Conservation (phyloP, 2,329 filamentous ascomycete species). For the Cryphonectria carpinicola region DNA sequence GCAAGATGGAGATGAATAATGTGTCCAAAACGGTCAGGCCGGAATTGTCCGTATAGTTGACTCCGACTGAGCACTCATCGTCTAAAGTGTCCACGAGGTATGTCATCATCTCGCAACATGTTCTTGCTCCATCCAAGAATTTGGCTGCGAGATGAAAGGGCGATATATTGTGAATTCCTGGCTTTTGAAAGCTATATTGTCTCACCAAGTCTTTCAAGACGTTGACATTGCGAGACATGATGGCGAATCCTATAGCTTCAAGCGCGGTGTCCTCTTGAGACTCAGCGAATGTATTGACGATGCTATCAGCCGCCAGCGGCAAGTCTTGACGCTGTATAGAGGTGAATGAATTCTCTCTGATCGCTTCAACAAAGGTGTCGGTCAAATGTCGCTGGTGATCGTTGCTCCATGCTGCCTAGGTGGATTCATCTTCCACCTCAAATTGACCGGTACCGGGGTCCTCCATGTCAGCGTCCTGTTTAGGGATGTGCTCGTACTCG, state of each 20-base stretch:
- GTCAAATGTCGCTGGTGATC: not conserved
- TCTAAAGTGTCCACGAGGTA: not conserved
- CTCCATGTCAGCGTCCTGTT: not conserved
- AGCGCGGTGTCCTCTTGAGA: not conserved
- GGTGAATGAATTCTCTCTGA: not conserved
- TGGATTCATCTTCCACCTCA: slow-evolving; percentile 17
- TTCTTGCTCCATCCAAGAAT: not conserved
- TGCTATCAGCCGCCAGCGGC: not conserved
- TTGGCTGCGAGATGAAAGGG: not conserved
- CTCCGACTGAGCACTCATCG: not conserved
- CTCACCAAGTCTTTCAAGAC: not conserved
- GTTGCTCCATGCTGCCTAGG: not conserved
- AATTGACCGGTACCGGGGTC: not conserved
- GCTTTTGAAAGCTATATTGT: fast-evolving
- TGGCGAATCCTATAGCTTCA: slow-evolving; percentile 13
- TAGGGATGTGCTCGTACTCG: not conserved
- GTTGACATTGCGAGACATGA: not conserved
- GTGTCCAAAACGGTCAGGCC: not conserved
- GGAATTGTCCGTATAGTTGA: not conserved
- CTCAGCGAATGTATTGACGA: not conserved
- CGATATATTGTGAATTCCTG: not conserved
- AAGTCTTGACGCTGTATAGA: not conserved
- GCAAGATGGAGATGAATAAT: not conserved
- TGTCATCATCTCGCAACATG: not conserved
- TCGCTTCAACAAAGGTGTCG: not conserved